Conservation (phyloP, 257 asterid genomes). For the Orobanche coerulescens region DNA sequence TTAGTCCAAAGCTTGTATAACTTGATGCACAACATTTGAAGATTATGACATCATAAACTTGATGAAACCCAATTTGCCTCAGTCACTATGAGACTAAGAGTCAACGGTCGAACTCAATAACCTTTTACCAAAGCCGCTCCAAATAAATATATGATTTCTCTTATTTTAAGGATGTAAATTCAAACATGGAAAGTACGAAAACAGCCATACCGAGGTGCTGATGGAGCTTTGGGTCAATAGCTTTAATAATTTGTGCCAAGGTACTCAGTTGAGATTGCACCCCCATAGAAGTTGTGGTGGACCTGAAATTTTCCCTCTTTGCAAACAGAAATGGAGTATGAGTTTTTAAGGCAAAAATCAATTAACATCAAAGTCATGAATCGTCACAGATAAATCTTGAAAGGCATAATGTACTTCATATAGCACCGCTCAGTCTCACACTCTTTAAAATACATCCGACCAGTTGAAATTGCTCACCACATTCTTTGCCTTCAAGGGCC, state of each 20-base stretch:
- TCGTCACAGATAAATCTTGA: not conserved
- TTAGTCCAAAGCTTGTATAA: constrained; percentile 74
- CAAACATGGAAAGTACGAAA: constrained; percentile 18
- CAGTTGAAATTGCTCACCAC: not conserved
- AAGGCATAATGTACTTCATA: not conserved
- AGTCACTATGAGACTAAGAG: constrained; percentile 6
- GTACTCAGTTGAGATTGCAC: constrained; percentile 88
- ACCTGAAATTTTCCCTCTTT: constrained; percentile 84
- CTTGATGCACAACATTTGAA: constrained; percentile 34
- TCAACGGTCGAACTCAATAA: not conserved
- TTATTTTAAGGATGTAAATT: not conserved
- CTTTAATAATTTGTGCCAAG: constrained; percentile 72
- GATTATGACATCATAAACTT: not conserved
- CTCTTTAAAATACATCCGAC: not conserved
- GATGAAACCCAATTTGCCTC: not conserved
- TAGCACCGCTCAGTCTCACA: constrained; percentile 3
- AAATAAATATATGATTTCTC: constrained; percentile 5
- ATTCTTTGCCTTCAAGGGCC: not conserved
- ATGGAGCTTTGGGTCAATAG: constrained; percentile 90
- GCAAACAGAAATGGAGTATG: constrained; percentile 24
- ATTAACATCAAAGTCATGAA: not conserved
- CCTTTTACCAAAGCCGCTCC: not conserved
- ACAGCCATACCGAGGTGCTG: constrained; percentile 74
- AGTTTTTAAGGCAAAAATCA: constrained; percentile 23
- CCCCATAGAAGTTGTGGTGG: constrained; percentile 74